Conservation (phyloP, 306 rosid genomes). For the Spatholobus suberectus region DNA sequence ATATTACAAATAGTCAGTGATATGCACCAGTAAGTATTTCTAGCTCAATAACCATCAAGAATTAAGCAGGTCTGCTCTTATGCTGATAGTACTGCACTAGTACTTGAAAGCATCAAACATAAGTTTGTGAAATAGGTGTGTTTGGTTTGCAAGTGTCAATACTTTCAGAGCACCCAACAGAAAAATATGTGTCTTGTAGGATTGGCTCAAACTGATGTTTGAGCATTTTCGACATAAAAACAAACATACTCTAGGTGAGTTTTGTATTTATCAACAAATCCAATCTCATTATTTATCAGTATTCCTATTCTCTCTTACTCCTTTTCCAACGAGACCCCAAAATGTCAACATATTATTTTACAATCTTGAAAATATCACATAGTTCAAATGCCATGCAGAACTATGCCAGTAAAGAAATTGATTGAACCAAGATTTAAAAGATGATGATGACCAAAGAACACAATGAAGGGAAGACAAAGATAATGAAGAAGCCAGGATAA, state of each 20-base stretch:
- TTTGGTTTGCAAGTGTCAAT: background rate
- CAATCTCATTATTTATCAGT: background rate
- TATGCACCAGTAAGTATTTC: conserved; percentile 24
- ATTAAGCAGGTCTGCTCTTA: background rate
- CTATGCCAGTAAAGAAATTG: background rate
- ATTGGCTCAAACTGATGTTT: background rate
- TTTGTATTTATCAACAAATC: background rate
- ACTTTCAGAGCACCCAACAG: background rate
- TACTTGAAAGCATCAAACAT: background rate
- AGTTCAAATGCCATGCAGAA: background rate
- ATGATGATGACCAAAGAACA: background rate
- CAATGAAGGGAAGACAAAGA: background rate
- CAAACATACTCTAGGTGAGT: background rate
- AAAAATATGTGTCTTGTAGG: background rate
- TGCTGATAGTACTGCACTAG: background rate
- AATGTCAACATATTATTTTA: background rate
- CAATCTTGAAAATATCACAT: background rate
- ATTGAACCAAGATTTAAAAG: background rate
- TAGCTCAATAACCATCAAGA: background rate
- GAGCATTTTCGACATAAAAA: background rate
- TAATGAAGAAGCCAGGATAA: background rate
- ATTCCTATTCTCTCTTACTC: background rate
- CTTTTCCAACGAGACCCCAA: background rate
- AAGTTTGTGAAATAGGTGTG: background rate
- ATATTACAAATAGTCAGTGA: conserved; percentile 20